Percentiles rank a stretch among this genome's conserved stretches.
Evolutionary conservation across 1,284 basidiomycete species (phyloP).

Genomic region (Pascua sp.): DNA sequence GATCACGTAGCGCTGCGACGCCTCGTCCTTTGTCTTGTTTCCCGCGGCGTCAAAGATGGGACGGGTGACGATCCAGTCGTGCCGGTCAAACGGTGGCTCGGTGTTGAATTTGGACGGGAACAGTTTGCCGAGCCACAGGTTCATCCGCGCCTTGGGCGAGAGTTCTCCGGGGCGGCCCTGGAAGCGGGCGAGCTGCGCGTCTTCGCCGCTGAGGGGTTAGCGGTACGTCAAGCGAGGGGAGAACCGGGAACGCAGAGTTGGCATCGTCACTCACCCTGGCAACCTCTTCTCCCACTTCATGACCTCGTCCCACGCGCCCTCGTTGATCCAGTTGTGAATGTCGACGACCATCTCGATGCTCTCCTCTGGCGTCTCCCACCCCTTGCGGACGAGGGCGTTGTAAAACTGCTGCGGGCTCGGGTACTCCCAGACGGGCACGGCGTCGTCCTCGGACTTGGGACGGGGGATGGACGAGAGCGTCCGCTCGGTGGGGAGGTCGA

Average conservation of each 20-base stretch:
- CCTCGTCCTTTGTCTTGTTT: conserved; percentile 51
- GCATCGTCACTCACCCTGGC: conserved; percentile 39
- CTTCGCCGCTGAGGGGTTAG: conserved; percentile 46
- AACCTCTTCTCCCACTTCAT: conserved; percentile 82
- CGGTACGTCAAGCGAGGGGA: background rate
- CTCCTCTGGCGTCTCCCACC: conserved; percentile 96
- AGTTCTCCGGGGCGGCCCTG: conserved; percentile 84
- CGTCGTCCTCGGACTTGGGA: conserved; percentile 48
- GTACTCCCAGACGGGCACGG: conserved; percentile 76
- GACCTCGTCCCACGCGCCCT: conserved; percentile 94
- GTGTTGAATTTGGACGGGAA: conserved; percentile 82
- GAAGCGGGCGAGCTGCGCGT: conserved; percentile 71
- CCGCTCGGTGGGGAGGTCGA: conserved; percentile 69
- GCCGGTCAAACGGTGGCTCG: conserved; percentile 95
- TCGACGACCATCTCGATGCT: conserved; percentile 95
- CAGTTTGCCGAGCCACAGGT: conserved; percentile 77
- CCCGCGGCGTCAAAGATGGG: conserved; percentile 54
- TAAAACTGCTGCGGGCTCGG: conserved; percentile 98
- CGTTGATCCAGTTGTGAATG: conserved; percentile 98
- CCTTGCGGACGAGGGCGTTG: conserved; percentile 93
- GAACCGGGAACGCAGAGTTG: background rate
- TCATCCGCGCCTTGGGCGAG: conserved; percentile 76
- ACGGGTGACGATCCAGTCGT: conserved; percentile 92
- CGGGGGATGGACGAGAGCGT: conserved; percentile 83
- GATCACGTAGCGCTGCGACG: conserved; percentile 79